Evolutionary conservation across 2,329 filamentous ascomycete species (phyloP).

Genomic region (Aspergillus oerlinghausenensis): DNA sequence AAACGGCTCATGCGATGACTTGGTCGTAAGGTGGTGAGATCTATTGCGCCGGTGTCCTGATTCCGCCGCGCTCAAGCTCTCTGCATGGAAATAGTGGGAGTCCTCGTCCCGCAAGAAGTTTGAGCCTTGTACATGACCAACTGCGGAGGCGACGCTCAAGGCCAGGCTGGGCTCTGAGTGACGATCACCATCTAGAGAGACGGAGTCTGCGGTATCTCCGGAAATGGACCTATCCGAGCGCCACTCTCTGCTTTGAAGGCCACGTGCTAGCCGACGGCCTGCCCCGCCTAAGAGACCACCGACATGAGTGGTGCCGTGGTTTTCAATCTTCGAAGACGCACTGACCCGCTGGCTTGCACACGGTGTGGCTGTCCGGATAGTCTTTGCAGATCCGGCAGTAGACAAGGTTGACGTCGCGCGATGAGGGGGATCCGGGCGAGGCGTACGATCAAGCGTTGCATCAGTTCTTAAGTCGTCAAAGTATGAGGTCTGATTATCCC

Average conservation of each 20-base stretch:
- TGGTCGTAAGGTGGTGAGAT: slow-evolving; percentile 32
- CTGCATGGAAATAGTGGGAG: slow-evolving; percentile 6
- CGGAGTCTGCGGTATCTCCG: slow-evolving; percentile 33
- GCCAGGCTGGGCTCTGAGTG: slow-evolving; percentile 42
- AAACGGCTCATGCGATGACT: slow-evolving; percentile 32
- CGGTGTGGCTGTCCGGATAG: slow-evolving; percentile 30
- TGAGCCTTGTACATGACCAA: slow-evolving; percentile 40
- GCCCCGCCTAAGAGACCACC: slow-evolving; percentile 39
- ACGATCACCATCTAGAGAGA: slow-evolving; percentile 31
- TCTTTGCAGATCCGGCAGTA: slow-evolving; percentile 45
- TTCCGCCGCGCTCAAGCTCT: slow-evolving; percentile 7
- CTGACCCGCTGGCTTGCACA: slow-evolving; percentile 21
- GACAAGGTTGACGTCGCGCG: slow-evolving; percentile 42
- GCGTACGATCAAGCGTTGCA: slow-evolving; percentile 18
- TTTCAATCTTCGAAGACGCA: slow-evolving; percentile 27
- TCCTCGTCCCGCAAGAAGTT: slow-evolving; percentile 30
- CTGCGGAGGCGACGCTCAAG: slow-evolving; percentile 41
- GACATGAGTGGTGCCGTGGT: slow-evolving; percentile 29
- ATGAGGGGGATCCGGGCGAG: slow-evolving; percentile 36
- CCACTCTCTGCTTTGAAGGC: slow-evolving; percentile 34
- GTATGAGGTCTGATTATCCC: slow-evolving; percentile 33
- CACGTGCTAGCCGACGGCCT: slow-evolving; percentile 32
- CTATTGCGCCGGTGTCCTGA: slow-evolving; percentile 32
- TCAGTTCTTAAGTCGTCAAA: slow-evolving; percentile 24
- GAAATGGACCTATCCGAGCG: slow-evolving; percentile 31